Conservation (phyloP, 2,329 filamentous ascomycete species). For the Fusarium incarnatum region DNA sequence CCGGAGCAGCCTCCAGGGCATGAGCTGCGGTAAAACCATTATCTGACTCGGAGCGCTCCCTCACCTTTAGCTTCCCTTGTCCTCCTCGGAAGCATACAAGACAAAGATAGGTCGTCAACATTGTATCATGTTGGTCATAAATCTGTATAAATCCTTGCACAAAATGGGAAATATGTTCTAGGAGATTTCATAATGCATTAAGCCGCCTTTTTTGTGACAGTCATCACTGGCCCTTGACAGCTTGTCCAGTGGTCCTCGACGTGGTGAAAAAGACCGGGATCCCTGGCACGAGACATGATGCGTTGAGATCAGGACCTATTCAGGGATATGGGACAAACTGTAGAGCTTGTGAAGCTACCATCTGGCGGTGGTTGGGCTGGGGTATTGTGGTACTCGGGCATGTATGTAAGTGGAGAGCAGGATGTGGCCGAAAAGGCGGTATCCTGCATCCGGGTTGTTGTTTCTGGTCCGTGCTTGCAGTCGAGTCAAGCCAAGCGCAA, state of each 20-base stretch:
- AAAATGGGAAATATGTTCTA: conserved; percentile 20
- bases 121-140: conserved; percentile 28
- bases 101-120: conserved; percentile 30
- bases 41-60: conserved; percentile 1
- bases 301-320: conserved; percentile 8
- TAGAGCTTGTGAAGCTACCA: conserved; percentile 17
- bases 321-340: conserved; percentile 9
- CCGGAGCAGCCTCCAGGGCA: conserved; percentile 34
- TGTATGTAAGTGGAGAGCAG: conserved; percentile 16
- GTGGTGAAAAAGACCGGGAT: neutral
- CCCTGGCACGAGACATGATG: conserved; percentile 9
- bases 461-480: conserved; percentile 5
- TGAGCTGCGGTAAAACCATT: conserved; percentile 12
- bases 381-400: conserved; percentile 34
- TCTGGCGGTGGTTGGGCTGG: conserved; percentile 24
- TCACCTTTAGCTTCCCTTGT: neutral
- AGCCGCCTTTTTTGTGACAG: conserved; percentile 17
- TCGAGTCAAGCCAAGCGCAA: neutral
- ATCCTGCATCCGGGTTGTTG: neutral
- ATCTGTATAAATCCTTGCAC: conserved; percentile 17
- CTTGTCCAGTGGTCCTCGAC: conserved; percentile 1
- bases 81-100: conserved; percentile 5
- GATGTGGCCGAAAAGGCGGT: neutral
- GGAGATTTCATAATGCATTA: conserved; percentile 34
- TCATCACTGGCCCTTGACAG: conserved; percentile 12